Evolutionary conservation across 805 yeast genomes (phyloP).

Genomic region (Candida peoriensis): DNA sequence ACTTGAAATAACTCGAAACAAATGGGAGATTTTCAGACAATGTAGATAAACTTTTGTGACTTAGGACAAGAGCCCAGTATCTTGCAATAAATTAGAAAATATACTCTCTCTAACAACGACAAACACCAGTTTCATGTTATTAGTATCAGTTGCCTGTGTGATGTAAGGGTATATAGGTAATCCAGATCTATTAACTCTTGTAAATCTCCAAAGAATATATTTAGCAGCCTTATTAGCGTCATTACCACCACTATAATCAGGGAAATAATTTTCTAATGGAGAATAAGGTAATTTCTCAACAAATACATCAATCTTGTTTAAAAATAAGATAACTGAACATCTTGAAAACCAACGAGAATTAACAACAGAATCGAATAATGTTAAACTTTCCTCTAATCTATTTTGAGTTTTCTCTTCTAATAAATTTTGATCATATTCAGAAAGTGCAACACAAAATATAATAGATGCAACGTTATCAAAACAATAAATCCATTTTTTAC

Average conservation of each 20-base stretch:
- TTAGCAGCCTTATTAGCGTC: slow-evolving; percentile 89
- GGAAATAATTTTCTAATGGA: slow-evolving; percentile 78
- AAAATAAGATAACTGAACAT: slow-evolving; percentile 78
- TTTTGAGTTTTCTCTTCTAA: slow-evolving; percentile 74
- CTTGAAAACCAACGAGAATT: slow-evolving; percentile 91
- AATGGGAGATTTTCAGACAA: too few species aligned
- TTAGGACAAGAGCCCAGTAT: slow-evolving; percentile 59
- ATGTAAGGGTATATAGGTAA: slow-evolving; percentile 83
- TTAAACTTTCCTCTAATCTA: slow-evolving; percentile 75
- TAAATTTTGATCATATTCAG: slow-evolving; percentile 85
- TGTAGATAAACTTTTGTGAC: too few species aligned
- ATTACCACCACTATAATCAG: slow-evolving; percentile 87
- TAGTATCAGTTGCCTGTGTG: slow-evolving; percentile 92
- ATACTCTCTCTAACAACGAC: slow-evolving; percentile 81
- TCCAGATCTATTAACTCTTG: slow-evolving; percentile 77
- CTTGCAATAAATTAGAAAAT: slow-evolving; percentile 68
- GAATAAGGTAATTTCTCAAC: slow-evolving; percentile 78
- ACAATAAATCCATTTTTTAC: slow-evolving; percentile 96
- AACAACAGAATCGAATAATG: slow-evolving; percentile 83
- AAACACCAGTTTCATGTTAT: slow-evolving; percentile 79
- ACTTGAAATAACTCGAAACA: too few species aligned
- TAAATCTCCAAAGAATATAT: slow-evolving; percentile 85
- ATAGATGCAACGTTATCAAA: slow-evolving; percentile 89
- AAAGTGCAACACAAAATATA: slow-evolving; percentile 85
- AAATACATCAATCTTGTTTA: slow-evolving; percentile 87